These are phyloP conservation scores for Colletotrichum karsti DNA, from an alignment of 2,329 filamentous ascomycete genomes.

Conservation along the genomic window DNA sequence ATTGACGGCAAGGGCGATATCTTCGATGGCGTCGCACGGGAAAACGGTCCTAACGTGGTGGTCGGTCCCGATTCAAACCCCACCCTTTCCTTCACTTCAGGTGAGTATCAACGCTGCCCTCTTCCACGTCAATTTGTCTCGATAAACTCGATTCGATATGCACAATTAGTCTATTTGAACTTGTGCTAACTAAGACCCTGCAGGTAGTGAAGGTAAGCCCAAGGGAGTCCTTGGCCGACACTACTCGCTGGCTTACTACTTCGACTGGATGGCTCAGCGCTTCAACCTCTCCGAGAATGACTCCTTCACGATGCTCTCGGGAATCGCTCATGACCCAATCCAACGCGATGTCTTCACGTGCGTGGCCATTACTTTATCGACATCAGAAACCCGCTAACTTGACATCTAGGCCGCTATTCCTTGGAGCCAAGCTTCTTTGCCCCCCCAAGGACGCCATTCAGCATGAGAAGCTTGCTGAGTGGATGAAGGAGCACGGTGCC, in stretches of 20 bases:
- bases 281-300: constrained; percentile 79
- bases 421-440: constrained; percentile 52
- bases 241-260: constrained; percentile 86
- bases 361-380: too few species aligned
- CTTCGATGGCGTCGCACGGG: constrained; percentile 57
- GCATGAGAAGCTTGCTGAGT: constrained; percentile 86
- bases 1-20: constrained; percentile 71
- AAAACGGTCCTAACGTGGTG: constrained; percentile 71
- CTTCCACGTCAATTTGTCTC: too few species aligned
- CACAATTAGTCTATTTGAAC: too few species aligned
- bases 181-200: too few species aligned
- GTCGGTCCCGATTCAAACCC: constrained; percentile 88
- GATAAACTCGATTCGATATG: too few species aligned
- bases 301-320: constrained; percentile 82
- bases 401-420: constrained; percentile 90
- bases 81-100: constrained; percentile 79
- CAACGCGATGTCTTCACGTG: too few species aligned
- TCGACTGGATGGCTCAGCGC: constrained; percentile 89
- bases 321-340: constrained; percentile 78
- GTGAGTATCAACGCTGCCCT: too few species aligned
- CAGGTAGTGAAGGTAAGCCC: constrained; percentile 64
- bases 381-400: too few species aligned
- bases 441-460: constrained; percentile 74
- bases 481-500: constrained; percentile 76
- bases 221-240: constrained; percentile 84